phyloP scores from a whole-genome alignment of 768 basidiomycete species.

The Daedaleopsis nitida region DNA sequence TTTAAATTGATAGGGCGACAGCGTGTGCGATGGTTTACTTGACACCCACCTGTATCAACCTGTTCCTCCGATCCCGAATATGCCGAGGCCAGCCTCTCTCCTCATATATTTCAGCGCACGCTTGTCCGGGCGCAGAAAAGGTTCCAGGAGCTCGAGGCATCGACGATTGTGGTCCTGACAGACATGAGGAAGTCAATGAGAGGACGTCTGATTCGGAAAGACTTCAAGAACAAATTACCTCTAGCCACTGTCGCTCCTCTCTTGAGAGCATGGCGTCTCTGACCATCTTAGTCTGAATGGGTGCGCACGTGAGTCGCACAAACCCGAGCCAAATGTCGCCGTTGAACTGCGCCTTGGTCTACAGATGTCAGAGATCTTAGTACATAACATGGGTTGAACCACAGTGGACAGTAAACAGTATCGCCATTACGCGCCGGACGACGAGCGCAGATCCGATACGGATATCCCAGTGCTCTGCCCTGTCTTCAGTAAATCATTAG shows the following conservation, averaged over 20 bases:
- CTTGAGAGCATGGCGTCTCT: conserved; percentile 81
- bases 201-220: not conserved
- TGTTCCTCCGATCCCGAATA: too few species aligned
- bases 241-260: conserved; percentile 86
- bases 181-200: not conserved
- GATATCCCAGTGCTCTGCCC: conserved; percentile 83
- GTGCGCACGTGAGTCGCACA: conserved; percentile 91
- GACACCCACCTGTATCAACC: too few species aligned
- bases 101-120: conserved; percentile 81
- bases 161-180: conserved; percentile 76
- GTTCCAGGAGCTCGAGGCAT: conserved; percentile 65
- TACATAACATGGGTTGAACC: too few species aligned
- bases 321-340: conserved; percentile 86
- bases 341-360: conserved; percentile 75
- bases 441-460: conserved; percentile 86
- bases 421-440: conserved; percentile 66
- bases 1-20: too few species aligned
- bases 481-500: conserved; percentile 44
- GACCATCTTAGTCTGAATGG: conserved; percentile 90
- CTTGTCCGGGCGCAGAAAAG: conserved; percentile 73
- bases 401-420: too few species aligned
- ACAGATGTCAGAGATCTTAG: conserved; percentile 7
- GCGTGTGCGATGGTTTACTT: too few species aligned
- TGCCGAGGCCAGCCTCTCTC: conserved; percentile 72
- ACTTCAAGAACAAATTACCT: conserved; percentile 44